Evolutionary conservation across 108 stramenopile genomes (phyloP).

Genomic region (Discostella stelligeroides): DNA sequence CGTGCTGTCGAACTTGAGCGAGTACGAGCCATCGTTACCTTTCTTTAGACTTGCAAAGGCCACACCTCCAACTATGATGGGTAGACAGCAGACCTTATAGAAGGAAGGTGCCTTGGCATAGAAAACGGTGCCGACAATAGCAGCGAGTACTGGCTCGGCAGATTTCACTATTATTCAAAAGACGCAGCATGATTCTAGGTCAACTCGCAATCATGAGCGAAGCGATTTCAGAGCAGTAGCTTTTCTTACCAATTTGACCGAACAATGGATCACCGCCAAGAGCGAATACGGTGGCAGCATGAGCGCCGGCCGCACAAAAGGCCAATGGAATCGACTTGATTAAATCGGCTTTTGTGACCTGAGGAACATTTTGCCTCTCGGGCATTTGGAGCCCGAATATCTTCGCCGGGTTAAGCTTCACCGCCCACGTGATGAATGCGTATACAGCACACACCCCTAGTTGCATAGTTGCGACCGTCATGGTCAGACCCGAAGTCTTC

Average conservation of each 20-base stretch:
- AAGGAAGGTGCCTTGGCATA: conserved; percentile 56
- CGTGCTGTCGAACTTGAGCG: conserved; percentile 60
- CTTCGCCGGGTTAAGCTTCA: conserved; percentile 52
- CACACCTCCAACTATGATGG: conserved; percentile 61
- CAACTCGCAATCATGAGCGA: not conserved
- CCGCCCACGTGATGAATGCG: conserved; percentile 51
- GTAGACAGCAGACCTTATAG: conserved; percentile 54
- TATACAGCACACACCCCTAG: conserved; percentile 57
- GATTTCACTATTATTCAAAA: conserved; percentile 34
- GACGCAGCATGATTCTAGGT: not conserved
- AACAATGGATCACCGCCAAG: conserved; percentile 62
- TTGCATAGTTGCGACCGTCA: conserved; percentile 61
- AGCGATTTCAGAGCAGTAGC: not conserved
- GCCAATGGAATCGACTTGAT: conserved; percentile 52
- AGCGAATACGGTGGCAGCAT: conserved; percentile 58
- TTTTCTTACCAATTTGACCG: conserved; percentile 46
- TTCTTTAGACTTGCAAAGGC: conserved; percentile 63
- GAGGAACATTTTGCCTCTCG: conserved; percentile 41
- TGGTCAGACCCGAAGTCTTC: conserved; percentile 56
- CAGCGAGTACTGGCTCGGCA: conserved; percentile 58
- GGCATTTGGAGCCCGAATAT: conserved; percentile 51
- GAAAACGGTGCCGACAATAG: conserved; percentile 52
- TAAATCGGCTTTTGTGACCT: conserved; percentile 42
- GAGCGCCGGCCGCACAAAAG: conserved; percentile 57
- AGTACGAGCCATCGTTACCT: conserved; percentile 45